Evolutionary conservation across 164 flowering plant species (phyloP).

Genomic region (Stephania japonica): DNA sequence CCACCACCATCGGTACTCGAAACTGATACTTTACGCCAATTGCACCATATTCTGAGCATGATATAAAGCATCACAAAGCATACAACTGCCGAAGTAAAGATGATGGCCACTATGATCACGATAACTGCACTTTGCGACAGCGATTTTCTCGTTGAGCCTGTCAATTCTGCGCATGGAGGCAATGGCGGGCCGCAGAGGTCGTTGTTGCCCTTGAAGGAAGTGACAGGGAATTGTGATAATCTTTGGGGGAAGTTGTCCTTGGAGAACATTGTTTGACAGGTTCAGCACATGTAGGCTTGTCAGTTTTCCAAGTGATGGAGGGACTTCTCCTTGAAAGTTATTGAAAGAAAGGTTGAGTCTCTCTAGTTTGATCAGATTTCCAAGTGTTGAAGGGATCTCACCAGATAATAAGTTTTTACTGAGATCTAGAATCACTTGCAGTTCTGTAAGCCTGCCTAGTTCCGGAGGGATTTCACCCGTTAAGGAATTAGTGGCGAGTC

Average conservation of each 20-base stretch:
- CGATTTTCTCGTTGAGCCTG: conserved; percentile 15
- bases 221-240: conserved; percentile 54
- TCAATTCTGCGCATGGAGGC: conserved; percentile 28
- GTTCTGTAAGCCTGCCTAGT: conserved; percentile 59
- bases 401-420: conserved; percentile 59
- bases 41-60: conserved; percentile 85
- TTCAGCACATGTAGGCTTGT: conserved; percentile 72
- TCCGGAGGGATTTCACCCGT: conserved; percentile 65
- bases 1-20: conserved; percentile 48
- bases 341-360: conserved; percentile 74
- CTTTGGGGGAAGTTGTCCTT: conserved; percentile 53
- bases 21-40: conserved; percentile 62
- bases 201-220: conserved; percentile 59
- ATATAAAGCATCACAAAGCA: conserved; percentile 62
- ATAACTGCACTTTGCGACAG: conserved; percentile 49
- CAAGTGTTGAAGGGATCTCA: conserved; percentile 71
- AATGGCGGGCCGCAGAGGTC: conserved; percentile 76
- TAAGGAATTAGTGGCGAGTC: conserved; percentile 58
- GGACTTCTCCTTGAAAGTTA: conserved; percentile 58
- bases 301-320: conserved; percentile 56
- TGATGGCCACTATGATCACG: conserved; percentile 66
- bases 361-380: conserved; percentile 65
- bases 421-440: conserved; percentile 73
- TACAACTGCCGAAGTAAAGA: conserved; percentile 62
- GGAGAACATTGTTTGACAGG: conserved; percentile 66